Base-by-base conservation (phyloP, 192 early-diverging fungal genomes). In the Haplosporangium gracile region DNA sequence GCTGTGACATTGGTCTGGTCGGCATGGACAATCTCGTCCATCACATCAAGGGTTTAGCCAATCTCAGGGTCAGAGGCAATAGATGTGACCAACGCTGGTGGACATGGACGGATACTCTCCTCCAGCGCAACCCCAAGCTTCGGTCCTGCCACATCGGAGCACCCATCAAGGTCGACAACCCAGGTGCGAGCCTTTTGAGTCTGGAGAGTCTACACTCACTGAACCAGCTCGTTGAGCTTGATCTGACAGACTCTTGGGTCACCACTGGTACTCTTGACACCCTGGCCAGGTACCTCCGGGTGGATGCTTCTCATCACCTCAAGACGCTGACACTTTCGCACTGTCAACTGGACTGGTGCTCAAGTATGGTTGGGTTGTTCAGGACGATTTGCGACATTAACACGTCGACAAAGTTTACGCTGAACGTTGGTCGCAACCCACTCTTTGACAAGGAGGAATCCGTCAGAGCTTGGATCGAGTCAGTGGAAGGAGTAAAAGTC, bases 51-150 rank as follows among this genome's bases (percentile, higher is more conserved):
- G 68, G 45, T 4, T 20, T 79, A 20, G 20, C 15, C 16, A 78
- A 70, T 53, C 16, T 85, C 68, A 75, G 72, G 18, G 1, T 85
- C 20, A 53, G 71, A 11, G 82, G 82, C 20, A 85, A 85, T 38
- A 57, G 77, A n/a, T 43, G 53, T 9, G 82, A 79, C 24, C 53
- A 68, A 22, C 40, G 57, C 34, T 85, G 82, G 82, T 85, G 82
- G 82, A 68, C 75, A 55, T 85, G 82, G 77, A 79, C 79, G 74
- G 82, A 85, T 24, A 40, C 39, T 20, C 73, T 79, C 18, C 45
- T 85, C 38, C 51, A 29, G 11, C 32, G 34, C 32, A 85, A 79
- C 53, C 53, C 77, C 11, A 24, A 38, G 22, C 6, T 85, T 2
- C 32, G 68, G 68, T 47, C 38, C 1, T 79, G 72, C 45, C 57